Conservation (phyloP, 257 asterid genomes). For the Parsonsia alboflavescens region DNA sequence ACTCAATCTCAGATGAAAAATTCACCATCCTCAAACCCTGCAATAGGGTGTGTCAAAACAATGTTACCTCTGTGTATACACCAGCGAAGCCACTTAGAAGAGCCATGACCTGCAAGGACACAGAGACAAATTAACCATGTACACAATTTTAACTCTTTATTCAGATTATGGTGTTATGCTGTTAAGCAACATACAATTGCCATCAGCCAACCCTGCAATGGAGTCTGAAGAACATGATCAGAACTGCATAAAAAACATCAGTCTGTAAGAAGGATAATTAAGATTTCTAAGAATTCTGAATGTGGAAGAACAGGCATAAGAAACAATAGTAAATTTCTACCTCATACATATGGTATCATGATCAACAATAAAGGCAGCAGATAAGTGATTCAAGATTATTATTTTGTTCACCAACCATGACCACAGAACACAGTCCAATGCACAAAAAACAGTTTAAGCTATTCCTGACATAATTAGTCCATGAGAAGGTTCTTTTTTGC, state of each 20-base stretch:
- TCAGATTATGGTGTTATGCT: conserved; percentile 10
- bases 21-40: neutral
- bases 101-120: conserved; percentile 78
- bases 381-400: neutral
- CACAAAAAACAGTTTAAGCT: conserved; percentile 5
- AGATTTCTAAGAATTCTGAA: conserved; percentile 1
- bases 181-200: conserved; percentile 79
- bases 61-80: conserved; percentile 94
- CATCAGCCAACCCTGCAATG: conserved; percentile 96
- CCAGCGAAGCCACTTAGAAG: conserved; percentile 99
- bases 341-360: neutral
- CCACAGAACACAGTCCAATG: conserved; percentile 8
- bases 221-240: conserved; percentile 86
- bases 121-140: conserved; percentile 19
- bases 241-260: conserved; percentile 58
- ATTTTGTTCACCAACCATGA: neutral
- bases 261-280: conserved; percentile 17
- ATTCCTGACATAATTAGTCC: conserved; percentile 9
- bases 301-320: conserved; percentile 14
- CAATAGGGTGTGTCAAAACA: neutral
- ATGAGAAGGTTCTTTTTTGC: conserved; percentile 14
- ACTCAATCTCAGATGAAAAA: neutral
- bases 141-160: conserved; percentile 1
- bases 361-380: neutral
- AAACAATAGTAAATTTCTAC: conserved; percentile 2